Conservation (phyloP, 257 asterid species). For the Fraxinus pennsylvanica region DNA sequence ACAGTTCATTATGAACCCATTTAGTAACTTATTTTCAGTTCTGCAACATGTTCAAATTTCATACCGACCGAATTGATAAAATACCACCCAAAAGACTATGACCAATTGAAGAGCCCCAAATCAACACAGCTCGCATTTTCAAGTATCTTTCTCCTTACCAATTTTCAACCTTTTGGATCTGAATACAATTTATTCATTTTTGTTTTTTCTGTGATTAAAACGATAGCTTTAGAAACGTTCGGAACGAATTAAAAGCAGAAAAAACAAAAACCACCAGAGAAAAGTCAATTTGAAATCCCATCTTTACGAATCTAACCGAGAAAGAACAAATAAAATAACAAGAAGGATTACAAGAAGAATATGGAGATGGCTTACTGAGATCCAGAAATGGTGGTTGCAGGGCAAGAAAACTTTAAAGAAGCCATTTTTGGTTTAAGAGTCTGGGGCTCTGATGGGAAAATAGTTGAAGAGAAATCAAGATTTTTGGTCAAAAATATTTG, state of each 20-base stretch:
- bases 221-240: too few species aligned
- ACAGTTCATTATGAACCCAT: background rate
- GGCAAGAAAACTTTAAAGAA: conserved; percentile 62
- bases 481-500: background rate
- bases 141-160: background rate
- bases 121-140: background rate
- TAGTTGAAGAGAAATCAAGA: background rate
- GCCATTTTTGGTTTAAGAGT: conserved; percentile 46
- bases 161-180: conserved; percentile 27
- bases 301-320: background rate
- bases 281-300: background rate
- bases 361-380: conserved; percentile 46
- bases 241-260: background rate
- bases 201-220: too few species aligned
- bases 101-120: background rate
- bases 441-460: background rate
- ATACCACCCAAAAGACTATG: conserved; percentile 1
- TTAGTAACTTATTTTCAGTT: background rate
- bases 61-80: background rate
- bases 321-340: background rate
- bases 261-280: too few species aligned
- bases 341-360: conserved; percentile 6
- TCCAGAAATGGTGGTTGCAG: conserved; percentile 52
- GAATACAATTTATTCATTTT: background rate
- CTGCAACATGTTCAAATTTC: background rate